Conservation (phyloP, 176 grass and related monocot species). For the Aegilops longissima region DNA sequence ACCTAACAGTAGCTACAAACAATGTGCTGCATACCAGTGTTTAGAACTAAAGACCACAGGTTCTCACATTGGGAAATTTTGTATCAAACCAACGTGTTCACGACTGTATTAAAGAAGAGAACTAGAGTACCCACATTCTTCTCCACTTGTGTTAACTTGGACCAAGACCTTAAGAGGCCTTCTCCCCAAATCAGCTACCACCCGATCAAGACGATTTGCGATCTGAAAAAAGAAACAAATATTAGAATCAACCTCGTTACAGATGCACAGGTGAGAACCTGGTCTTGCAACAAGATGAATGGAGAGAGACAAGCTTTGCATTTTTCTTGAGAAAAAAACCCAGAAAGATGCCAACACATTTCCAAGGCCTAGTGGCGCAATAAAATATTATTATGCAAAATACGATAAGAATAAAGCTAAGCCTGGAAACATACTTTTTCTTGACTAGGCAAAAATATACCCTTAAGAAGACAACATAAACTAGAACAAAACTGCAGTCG, state of each 20-base stretch:
- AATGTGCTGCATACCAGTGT: background rate
- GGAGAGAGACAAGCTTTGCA: background rate
- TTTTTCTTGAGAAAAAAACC: background rate
- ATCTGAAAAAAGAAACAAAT: slow-evolving; percentile 56
- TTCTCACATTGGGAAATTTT: background rate
- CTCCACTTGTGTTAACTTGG: slow-evolving; percentile 97
- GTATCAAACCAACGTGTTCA: background rate
- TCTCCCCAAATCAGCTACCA: slow-evolving; percentile 84
- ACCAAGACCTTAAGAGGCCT: slow-evolving; percentile 89
- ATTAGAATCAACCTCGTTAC: background rate
- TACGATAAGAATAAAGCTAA: background rate
- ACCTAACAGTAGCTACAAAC: background rate
- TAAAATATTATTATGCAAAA: background rate
- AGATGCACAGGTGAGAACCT: background rate
- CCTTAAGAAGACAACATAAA: background rate
- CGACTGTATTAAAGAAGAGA: background rate
- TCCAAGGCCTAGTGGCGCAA: background rate
- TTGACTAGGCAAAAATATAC: background rate
- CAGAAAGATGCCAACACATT: background rate
- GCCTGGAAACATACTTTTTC: background rate
- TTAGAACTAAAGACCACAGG: background rate
- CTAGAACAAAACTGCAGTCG: background rate
- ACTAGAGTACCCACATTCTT: slow-evolving; percentile 80
- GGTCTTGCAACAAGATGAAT: background rate
- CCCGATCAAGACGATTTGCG: slow-evolving; percentile 84